These are phyloP conservation scores for Grigorovia yakushimaensis DNA, from an alignment of 805 yeast genomes.

Conservation along the genomic window DNA sequence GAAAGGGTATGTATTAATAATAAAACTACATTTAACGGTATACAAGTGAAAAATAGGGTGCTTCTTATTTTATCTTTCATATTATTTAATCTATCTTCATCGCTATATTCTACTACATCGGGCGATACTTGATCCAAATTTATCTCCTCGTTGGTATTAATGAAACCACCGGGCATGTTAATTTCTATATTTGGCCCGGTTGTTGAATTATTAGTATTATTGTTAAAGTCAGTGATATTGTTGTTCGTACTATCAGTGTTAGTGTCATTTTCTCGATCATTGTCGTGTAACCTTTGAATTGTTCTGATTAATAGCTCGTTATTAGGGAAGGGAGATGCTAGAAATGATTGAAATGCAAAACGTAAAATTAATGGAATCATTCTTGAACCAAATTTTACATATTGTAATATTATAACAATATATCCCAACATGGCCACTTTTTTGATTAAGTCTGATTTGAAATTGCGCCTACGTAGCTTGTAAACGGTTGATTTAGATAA, in stretches of 20 bases:
- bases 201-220: slow-evolving; percentile 6
- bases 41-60: not conserved
- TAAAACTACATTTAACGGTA: not conserved
- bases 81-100: not conserved
- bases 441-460: slow-evolving; percentile 14
- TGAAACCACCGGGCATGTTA: slow-evolving; percentile 19
- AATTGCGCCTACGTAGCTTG: slow-evolving; percentile 15
- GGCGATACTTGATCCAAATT: not conserved
- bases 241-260: not conserved
- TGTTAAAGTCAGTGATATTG: slow-evolving; percentile 4
- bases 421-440: slow-evolving; percentile 17
- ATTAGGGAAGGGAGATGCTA: slow-evolving; percentile 35
- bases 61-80: not conserved
- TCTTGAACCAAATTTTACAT: slow-evolving; percentile 22
- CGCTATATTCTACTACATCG: not conserved
- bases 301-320: slow-evolving; percentile 18
- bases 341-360: slow-evolving; percentile 30
- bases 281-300: slow-evolving; percentile 3
- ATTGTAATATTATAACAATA: slow-evolving; percentile 16
- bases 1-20: not conserved
- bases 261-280: not conserved
- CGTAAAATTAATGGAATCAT: slow-evolving; percentile 22
- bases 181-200: slow-evolving; percentile 11
- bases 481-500: not conserved
- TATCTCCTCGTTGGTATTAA: not conserved